Percentiles rank a stretch among this genome's conserved stretches.
These are phyloP conservation scores for Cryptococcus sp. DNA, from an alignment of 1,284 basidiomycete species.

Conservation along the genomic window DNA sequence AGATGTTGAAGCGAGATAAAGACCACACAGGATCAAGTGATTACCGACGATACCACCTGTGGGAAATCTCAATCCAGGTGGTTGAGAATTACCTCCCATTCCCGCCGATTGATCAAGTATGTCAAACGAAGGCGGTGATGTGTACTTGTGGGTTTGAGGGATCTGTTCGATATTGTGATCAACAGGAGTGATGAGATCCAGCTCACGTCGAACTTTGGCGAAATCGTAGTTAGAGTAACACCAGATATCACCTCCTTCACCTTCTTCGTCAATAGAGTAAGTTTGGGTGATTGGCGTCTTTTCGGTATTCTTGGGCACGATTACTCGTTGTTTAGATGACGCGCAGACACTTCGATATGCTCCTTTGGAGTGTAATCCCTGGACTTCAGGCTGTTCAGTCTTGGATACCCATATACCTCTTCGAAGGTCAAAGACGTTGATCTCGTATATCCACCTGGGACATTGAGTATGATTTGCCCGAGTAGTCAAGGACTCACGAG, in stretches of 20 bases:
- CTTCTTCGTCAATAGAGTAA: constrained; percentile 33
- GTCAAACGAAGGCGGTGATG: constrained; percentile 54
- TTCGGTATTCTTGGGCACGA: constrained; percentile 43
- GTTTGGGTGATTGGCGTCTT: constrained; percentile 15
- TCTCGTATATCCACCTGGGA: constrained; percentile 71
- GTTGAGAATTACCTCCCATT: constrained; percentile 58
- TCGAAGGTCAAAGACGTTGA: constrained; percentile 76
- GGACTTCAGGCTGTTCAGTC: constrained; percentile 56
- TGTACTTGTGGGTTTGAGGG: constrained; percentile 61
- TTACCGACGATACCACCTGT: constrained; percentile 82
- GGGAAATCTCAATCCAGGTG: constrained; percentile 88
- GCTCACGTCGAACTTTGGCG: constrained; percentile 86
- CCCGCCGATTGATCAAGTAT: constrained; percentile 56
- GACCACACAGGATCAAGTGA: constrained; percentile 81
- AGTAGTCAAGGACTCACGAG: constrained; percentile 23
- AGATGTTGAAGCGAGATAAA: constrained; percentile 79
- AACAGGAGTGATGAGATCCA: constrained; percentile 63
- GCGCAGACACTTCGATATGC: constrained; percentile 88
- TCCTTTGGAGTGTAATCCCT: constrained; percentile 76
- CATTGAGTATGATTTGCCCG: constrained; percentile 20
- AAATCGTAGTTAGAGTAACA: constrained; percentile 58
- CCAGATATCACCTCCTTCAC: constrained; percentile 45
- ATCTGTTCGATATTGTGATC: constrained; percentile 52
- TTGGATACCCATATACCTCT: constrained; percentile 66
- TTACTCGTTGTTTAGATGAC: constrained; percentile 62